These are phyloP conservation scores for Hymenoscyphus fructigenus DNA, from an alignment of 2,329 filamentous ascomycete genomes.

Conservation along the genomic window DNA sequence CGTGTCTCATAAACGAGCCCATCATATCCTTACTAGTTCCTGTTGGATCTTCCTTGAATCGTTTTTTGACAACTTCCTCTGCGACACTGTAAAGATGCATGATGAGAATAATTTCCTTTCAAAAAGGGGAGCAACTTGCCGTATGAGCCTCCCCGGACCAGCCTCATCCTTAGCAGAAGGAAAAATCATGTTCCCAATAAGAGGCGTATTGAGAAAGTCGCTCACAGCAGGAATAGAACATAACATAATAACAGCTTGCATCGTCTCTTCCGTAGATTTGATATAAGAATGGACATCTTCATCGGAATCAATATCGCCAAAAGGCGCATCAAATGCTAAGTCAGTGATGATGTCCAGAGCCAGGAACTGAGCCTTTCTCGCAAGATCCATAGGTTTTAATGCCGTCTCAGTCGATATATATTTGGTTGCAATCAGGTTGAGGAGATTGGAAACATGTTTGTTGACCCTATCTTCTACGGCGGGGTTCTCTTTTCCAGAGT, in stretches of 20 bases:
- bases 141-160: constrained; percentile 44
- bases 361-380: constrained; percentile 51
- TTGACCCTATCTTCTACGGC: constrained; percentile 50
- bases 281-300: constrained; percentile 44
- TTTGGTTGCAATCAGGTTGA: constrained; percentile 49
- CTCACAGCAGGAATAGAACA: constrained; percentile 42
- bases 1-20: constrained; percentile 42
- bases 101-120: background rate
- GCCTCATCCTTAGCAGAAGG: constrained; percentile 42
- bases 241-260: background rate
- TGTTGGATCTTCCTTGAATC: constrained; percentile 45
- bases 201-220: constrained; percentile 43
- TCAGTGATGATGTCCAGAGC: constrained; percentile 55
- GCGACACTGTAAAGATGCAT: constrained; percentile 31
- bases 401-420: constrained; percentile 44
- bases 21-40: constrained; percentile 51
- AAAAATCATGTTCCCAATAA: constrained; percentile 42
- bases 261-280: constrained; percentile 41
- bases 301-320: background rate
- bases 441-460: constrained; percentile 44
- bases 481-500: constrained; percentile 52
- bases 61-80: constrained; percentile 45
- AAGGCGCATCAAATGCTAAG: constrained; percentile 47
- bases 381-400: constrained; percentile 47
- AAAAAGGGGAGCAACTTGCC: constrained; percentile 38